Evolutionary conservation across 179 eudicot species (phyloP).

Genomic region (Amaranthus tricolor): DNA sequence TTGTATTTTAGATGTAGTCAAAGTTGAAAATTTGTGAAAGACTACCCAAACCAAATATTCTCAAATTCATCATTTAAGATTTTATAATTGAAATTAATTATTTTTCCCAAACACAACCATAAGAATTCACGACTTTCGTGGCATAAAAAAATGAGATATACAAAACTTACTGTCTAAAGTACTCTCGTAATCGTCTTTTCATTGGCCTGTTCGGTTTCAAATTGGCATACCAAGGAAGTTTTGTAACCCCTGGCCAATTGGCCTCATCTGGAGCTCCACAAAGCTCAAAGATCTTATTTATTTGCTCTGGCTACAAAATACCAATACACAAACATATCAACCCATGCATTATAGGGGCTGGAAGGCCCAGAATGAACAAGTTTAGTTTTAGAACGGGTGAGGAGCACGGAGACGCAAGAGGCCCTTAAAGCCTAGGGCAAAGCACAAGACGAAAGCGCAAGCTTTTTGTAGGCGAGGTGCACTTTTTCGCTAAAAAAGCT

Average conservation of each 20-base stretch:
- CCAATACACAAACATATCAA: conserved; percentile 21
- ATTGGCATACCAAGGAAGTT: conserved; percentile 83
- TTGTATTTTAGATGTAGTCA: no score
- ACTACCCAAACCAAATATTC: no score
- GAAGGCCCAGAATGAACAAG: not conserved
- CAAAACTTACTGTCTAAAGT: conserved; percentile 69
- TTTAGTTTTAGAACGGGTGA: not conserved
- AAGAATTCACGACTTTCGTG: not conserved
- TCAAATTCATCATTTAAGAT: no score
- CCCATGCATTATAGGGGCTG: not conserved
- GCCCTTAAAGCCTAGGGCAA: no score
- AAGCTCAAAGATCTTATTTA: conserved; percentile 81
- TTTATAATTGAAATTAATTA: no score
- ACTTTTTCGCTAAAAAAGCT: no score
- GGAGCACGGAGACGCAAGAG: no score
- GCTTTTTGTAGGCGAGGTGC: no score
- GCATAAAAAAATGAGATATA: not conserved
- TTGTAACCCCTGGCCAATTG: conserved; percentile 94
- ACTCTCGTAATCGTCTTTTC: conserved; percentile 81
- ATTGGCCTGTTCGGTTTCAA: conserved; percentile 76
- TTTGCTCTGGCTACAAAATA: conserved; percentile 82
- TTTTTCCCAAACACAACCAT: no score
- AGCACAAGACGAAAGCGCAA: no score
- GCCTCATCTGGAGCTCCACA: conserved; percentile 95
- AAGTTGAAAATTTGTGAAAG: no score